Conservation (phyloP, 2,329 filamentous ascomycete species). For the Massarina eburnea region DNA sequence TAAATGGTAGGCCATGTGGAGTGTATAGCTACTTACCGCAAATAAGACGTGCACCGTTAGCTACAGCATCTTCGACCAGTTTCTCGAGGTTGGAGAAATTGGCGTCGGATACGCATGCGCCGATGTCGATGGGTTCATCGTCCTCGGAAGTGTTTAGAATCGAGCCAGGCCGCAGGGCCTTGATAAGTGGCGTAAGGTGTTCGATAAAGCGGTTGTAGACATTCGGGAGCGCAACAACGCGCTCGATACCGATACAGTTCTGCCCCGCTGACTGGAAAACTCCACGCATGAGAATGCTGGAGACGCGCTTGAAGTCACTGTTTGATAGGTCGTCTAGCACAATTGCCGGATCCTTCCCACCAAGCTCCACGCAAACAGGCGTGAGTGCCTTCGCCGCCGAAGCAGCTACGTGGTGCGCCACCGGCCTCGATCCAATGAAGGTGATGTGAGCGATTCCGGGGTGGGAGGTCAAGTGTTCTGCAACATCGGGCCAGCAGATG, state of each 20-base stretch:
- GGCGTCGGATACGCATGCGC: constrained; percentile 82
- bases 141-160: constrained; percentile 52
- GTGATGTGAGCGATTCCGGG: constrained; percentile 84
- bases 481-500: constrained; percentile 83
- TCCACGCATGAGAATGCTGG: constrained; percentile 83
- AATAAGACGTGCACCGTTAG: constrained; percentile 76
- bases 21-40: constrained; percentile 48
- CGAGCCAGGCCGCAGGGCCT: constrained; percentile 73
- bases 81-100: constrained; percentile 75
- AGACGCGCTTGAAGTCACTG: constrained; percentile 66
- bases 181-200: constrained; percentile 72
- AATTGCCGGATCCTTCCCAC: constrained; percentile 91
- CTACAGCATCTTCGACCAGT: constrained; percentile 76
- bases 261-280: constrained; percentile 95
- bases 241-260: constrained; percentile 97
- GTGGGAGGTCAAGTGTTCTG: constrained; percentile 81
- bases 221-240: constrained; percentile 77
- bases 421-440: constrained; percentile 87
- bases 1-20: not conserved
- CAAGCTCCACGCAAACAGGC: constrained; percentile 86
- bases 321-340: constrained; percentile 77
- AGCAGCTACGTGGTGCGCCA: constrained; percentile 84
- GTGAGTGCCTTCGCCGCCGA: constrained; percentile 85
- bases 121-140: constrained; percentile 68
- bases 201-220: constrained; percentile 73